A percentile compares a stretch with the other conserved stretches of the same genome.
These are phyloP conservation scores for Seiridium cupressi DNA, from an alignment of 2,329 filamentous ascomycete genomes.

Conservation along the genomic window DNA sequence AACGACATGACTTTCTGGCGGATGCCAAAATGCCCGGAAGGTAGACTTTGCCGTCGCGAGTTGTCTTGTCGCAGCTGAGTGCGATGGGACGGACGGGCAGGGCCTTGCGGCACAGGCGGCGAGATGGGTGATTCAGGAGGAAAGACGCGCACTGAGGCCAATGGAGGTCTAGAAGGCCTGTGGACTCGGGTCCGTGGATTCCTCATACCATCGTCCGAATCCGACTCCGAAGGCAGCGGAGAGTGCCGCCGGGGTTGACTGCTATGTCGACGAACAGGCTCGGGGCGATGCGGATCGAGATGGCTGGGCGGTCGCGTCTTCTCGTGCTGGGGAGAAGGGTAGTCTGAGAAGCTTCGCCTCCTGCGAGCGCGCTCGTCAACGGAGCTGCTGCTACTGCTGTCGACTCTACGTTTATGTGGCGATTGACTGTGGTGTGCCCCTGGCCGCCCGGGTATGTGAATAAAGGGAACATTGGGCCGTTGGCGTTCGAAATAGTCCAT, in stretches of 20 bases:
- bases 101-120: conserved; percentile 8
- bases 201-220: conserved; percentile 16
- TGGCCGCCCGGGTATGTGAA: conserved; percentile 22
- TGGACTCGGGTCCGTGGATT: conserved; percentile 9
- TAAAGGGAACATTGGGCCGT: conserved; percentile 27
- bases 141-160: conserved; percentile 17
- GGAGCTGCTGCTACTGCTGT: conserved; percentile 32
- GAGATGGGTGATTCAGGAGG: conserved; percentile 12
- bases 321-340: conserved; percentile 35
- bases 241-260: conserved; percentile 23
- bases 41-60: conserved; percentile 21
- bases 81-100: conserved; percentile 18
- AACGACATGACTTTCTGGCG: conserved; percentile 25
- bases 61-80: conserved; percentile 23
- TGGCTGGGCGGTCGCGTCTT: conserved; percentile 16
- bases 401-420: conserved; percentile 14
- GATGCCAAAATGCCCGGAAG: conserved; percentile 19
- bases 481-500: conserved; percentile 35
- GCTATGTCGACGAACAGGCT: conserved; percentile 22
- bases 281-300: conserved; percentile 20
- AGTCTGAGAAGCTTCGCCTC: conserved; percentile 52
- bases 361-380: conserved; percentile 39
- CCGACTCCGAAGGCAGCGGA: conserved; percentile 19
- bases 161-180: conserved; percentile 15
- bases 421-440: not conserved